These are phyloP conservation scores for Pseudoneurospora amorphoporcata DNA, from an alignment of 495 filamentous ascomycete species.

Conservation along the genomic window DNA sequence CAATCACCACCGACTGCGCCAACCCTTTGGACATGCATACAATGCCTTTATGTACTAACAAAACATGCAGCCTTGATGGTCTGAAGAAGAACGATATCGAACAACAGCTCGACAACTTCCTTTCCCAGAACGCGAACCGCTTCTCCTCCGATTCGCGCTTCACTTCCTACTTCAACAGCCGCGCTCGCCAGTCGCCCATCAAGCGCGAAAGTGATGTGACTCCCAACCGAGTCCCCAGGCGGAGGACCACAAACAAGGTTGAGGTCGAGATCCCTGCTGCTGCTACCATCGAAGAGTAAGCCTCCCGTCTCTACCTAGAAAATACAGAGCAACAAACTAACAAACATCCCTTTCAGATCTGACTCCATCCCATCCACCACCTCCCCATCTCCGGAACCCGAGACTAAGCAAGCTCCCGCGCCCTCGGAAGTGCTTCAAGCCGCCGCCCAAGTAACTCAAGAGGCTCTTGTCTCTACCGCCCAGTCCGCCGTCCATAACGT, in stretches of 20 bases:
- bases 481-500: conserved; percentile 33
- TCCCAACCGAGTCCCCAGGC: conserved; percentile 26
- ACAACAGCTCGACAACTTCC: conserved; percentile 60
- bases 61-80: conserved; percentile 48
- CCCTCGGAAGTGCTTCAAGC: not conserved
- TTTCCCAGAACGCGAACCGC: conserved; percentile 52
- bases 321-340: conserved; percentile 5
- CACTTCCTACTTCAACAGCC: conserved; percentile 65
- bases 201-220: conserved; percentile 48
- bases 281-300: conserved; percentile 26
- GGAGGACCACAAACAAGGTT: conserved; percentile 37
- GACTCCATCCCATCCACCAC: not conserved
- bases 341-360: not conserved
- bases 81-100: conserved; percentile 78
- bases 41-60: not conserved
- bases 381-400: not conserved
- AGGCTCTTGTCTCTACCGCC: conserved; percentile 19
- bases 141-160: conserved; percentile 55
- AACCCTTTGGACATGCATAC: not conserved
- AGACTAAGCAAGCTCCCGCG: conserved; percentile 1
- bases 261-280: conserved; percentile 29
- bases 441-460: conserved; percentile 7
- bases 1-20: not conserved
- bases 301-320: conserved; percentile 1
- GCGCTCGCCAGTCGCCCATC: conserved; percentile 54